Base-by-base conservation (phyloP, 106 monocot genomes). In the Dendrobium nobile region DNA sequence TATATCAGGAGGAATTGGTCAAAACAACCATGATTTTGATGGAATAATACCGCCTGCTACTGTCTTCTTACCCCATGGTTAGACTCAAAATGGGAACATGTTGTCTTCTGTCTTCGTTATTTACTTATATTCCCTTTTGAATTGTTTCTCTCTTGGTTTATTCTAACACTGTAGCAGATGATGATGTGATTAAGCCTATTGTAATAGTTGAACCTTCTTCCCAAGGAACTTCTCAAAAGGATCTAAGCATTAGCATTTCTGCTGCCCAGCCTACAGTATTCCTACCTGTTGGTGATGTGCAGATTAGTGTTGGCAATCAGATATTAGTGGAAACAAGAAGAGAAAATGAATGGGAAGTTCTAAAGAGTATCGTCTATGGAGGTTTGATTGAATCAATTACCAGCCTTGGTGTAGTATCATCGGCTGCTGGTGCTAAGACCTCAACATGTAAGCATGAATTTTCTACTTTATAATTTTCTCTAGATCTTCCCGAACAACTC, bases 291-390 rank as follows among this genome's bases (percentile, higher is more conserved):
- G 74, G 74, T 41, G 74, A 74, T 44, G 74, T 74, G n/a, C 74
- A 74, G 19, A 75, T 91, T 41, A 33, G 74, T 73, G 22, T 84
- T 3, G 51, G 42, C 10, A 78, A 56, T 45, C 74, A 22, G 40
- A 77, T 22, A 27, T 33, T 19, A 11, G 22, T 4, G 77, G 79
- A 56, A 56, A 0, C 82, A 81, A 54, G 68, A 82, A 76, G 82
- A 82, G 75, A n/a, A 11, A 67, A 41, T 24, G 78, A 89, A 2
- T 92, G 87, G 89, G 94, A 95, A 83, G 77, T 92, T 19, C 84
- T 98, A 37, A 98, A 98, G 81, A 86, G 90, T 41, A 89, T 98
- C 75, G 92, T 94, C 4, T 98, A 94, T 80, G 97, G 97, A 5
- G 92, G 94, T 41, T 87, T 98, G 54, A 77, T 86, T 31, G 97